These are phyloP conservation scores for Zoysia matrella DNA, from an alignment of 202 grass and related monocot species.

Conservation along the genomic window DNA sequence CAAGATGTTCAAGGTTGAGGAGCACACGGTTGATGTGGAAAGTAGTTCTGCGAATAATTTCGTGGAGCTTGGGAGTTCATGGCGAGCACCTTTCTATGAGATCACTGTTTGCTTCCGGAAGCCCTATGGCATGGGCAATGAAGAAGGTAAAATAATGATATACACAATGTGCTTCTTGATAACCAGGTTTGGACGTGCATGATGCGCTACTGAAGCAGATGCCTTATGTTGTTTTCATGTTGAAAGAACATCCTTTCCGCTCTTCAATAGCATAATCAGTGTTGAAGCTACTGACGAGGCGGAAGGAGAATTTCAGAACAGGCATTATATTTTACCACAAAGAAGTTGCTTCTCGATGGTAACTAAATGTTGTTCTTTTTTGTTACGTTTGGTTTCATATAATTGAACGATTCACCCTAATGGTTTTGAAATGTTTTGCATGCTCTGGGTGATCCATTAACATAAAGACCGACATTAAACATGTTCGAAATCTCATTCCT, in stretches of 20 bases:
- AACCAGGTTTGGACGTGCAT: constrained; percentile 19
- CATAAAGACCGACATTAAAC: constrained; percentile 76
- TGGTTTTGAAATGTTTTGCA: constrained; percentile 36
- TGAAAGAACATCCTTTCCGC: constrained; percentile 46
- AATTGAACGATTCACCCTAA: constrained; percentile 30
- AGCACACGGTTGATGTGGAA: not conserved
- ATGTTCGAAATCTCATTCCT: constrained; percentile 71
- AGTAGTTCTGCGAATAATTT: constrained; percentile 59
- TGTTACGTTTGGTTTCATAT: constrained; percentile 22
- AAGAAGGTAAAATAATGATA: constrained; percentile 47
- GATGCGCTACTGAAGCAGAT: constrained; percentile 28
- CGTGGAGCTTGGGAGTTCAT: constrained; percentile 68
- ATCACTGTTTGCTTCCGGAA: constrained; percentile 57
- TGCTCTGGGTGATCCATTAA: constrained; percentile 44
- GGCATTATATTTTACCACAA: constrained; percentile 72
- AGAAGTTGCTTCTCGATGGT: constrained; percentile 82
- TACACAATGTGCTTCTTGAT: constrained; percentile 3
- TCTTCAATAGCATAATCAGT: constrained; percentile 72
- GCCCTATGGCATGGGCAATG: constrained; percentile 15
- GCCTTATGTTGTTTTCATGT: constrained; percentile 42
- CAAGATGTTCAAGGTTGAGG: constrained; percentile 38
- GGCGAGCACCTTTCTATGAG: constrained; percentile 78
- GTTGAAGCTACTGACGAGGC: constrained; percentile 59
- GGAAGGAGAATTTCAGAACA: constrained; percentile 65
- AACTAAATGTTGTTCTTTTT: constrained; percentile 40